Base-by-base conservation (phyloP, 768 basidiomycete genomes). In the Naganishia kalamii region DNA sequence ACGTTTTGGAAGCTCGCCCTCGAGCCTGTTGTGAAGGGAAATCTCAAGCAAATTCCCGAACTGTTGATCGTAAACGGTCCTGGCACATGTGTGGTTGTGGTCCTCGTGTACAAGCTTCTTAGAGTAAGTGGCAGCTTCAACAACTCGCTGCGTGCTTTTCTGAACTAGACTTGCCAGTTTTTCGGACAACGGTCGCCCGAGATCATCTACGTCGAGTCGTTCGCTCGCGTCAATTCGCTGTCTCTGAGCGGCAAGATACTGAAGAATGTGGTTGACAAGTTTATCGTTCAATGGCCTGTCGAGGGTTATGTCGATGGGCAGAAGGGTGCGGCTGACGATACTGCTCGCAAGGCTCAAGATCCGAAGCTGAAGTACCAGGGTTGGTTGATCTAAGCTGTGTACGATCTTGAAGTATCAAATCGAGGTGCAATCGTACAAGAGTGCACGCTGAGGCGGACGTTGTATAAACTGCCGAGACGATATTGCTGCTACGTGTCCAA, bases 61-160 rank as follows among this genome's bases (percentile, higher is more conserved):
- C 79, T 90, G 30, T 80, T 99, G 52, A 79, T 99, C 57, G 78
- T 98, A 30, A 98, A 98, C 76, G 96, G 96, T 1, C 96, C 96
- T 0, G 94, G 96, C 17, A 97, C 94, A 6, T 93, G 90, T 74
- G 85, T 93, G 35, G 80, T 87, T 5, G 81, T 98, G 6, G 90
- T 88, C 65, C 65, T 84, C 17, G 85, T 88, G 0, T 83, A 85
- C 15, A 87, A 85, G 73, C 63, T 90, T 46, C 87, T 87, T 70
- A 85, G 84, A 77, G 92, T 89, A 74, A 70, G 85, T 80, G 52
- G 25, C 1, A 21, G 4, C 6, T 48, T 29, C n/a, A 25, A 6
- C 6, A 32, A 62, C 4, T 43, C 57, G 59, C 17, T 13, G 10
- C 4, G 10, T 32, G 33, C 1, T 17, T 8, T 15, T 33, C 47